Evolutionary conservation across 2,329 filamentous ascomycete species (phyloP).

Genomic region (Exserohilum turcica): DNA sequence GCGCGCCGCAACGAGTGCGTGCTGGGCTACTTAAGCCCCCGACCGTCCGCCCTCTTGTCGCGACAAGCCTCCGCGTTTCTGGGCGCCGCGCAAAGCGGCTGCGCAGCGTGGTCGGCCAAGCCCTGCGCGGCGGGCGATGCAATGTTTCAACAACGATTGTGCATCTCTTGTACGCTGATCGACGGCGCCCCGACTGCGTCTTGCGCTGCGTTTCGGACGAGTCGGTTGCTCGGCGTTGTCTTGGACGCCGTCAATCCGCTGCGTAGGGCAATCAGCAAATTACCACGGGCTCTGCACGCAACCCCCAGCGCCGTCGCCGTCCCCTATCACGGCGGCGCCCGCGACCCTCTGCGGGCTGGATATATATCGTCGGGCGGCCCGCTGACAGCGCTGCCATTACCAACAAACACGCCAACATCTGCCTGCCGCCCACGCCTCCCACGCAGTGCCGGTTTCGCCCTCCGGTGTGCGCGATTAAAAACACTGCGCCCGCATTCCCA

Average conservation of each 20-base stretch:
- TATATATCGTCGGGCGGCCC: constrained; percentile 1
- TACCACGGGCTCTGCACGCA: no score
- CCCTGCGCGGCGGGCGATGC: constrained; percentile 5
- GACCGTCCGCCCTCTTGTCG: constrained; percentile 3
- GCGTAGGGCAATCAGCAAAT: constrained; percentile 10
- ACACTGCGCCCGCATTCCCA: constrained; percentile 1
- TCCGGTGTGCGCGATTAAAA: constrained; percentile 9
- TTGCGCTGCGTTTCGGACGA: constrained; percentile 11
- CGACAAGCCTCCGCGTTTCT: constrained; percentile 22
- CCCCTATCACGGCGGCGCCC: no score
- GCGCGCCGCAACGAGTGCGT: constrained; percentile 11
- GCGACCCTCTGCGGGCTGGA: no score
- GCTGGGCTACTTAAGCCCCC: not conserved
- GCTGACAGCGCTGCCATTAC: no score
- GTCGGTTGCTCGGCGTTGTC: constrained; percentile 12
- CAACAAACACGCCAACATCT: no score
- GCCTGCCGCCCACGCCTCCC: not conserved
- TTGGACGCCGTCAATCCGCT: constrained; percentile 10
- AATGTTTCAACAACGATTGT: constrained; percentile 4
- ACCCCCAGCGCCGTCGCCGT: constrained; percentile 1
- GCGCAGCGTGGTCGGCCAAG: constrained; percentile 13
- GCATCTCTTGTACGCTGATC: constrained; percentile 10
- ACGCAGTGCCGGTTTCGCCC: constrained; percentile 15
- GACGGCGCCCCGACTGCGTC: constrained; percentile 7
- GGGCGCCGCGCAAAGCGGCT: constrained; percentile 15